Conservation (phyloP, 2,329 filamentous ascomycete genomes). For the Diplodia sapinea region DNA sequence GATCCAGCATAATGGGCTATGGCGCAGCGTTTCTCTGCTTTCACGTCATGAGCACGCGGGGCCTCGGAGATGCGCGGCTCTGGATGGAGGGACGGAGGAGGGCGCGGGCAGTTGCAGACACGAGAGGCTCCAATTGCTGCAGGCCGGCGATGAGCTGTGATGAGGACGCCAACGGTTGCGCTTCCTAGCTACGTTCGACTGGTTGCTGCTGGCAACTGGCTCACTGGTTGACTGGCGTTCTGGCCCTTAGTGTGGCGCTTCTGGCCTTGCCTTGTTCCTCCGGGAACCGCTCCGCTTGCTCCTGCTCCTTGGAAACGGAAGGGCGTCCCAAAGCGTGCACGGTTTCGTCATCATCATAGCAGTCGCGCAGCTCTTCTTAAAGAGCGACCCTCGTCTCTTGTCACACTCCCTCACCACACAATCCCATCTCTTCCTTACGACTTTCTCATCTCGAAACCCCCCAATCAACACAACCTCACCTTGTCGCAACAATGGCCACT, state of each 20-base stretch:
- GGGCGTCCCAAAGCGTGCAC: slow-evolving; percentile 13
- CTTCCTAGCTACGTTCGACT: background rate
- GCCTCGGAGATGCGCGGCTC: background rate
- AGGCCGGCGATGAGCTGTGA: background rate
- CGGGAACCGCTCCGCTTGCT: background rate
- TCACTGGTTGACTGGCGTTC: background rate
- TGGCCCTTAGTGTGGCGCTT: slow-evolving; percentile 8
- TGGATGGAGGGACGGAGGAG: background rate
- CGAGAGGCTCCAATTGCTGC: slow-evolving; percentile 4
- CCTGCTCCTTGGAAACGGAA: slow-evolving; percentile 22
- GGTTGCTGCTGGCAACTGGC: background rate
- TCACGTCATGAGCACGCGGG: background rate
- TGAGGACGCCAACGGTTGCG: background rate
- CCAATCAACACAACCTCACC: background rate
- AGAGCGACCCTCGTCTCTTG: background rate
- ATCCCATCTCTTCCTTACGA: background rate
- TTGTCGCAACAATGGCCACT: slow-evolving; percentile 59
- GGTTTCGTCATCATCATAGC: slow-evolving; percentile 25
- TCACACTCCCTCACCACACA: background rate
- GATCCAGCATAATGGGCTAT: slow-evolving; percentile 14
- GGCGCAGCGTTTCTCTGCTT: slow-evolving; percentile 2
- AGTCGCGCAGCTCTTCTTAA: slow-evolving; percentile 18
- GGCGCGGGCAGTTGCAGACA: background rate
- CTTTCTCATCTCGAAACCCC: background rate
- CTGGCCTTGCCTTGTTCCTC: background rate